Evolutionary conservation across 2,329 filamentous ascomycete genomes (phyloP), one percentile per base, ranked within the genome.

Genomic region (Fusarium gaditjirri): DNA sequence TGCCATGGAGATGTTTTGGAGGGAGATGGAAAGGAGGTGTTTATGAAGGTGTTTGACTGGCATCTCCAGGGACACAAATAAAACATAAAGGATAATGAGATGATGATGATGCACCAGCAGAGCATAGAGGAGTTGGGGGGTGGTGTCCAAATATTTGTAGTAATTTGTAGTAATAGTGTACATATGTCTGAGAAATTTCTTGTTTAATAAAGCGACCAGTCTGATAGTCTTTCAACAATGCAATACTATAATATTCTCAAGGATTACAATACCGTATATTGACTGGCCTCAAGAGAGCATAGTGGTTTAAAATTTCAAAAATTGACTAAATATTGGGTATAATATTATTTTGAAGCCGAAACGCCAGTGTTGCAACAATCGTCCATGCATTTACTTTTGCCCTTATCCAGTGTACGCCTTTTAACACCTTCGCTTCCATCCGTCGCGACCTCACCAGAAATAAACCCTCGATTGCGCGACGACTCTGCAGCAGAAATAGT

Each of bases 1-100:
- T 98, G 95, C 80, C 96, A 99, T 82, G 96, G 96, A 13, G 96
- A 99, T 83, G 91, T 93, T 21, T 90, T 98, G 73, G 92, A 96
- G 80, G 85, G 84, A 4, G 81, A 85, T 70, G 94, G 88, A 14
- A 97, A 97, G 86, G 87, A 87, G 16, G 85, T 93, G 21, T 97
- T 95, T 73, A 84, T 87, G 76, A 93, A 93, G 80, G 86, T 97
- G 17, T 94, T 97, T 82, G 88, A 88, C 76, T 98, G 95, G 94
- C 93, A 97, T 84, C 80, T 97, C 78, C 84, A 78, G n/a, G 80
- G 76, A 3, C 74, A 76, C 63, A 77, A 79, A 53, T 68, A 65
- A 39, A 39, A 54, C 42, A 27, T 3, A 14, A 25, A 36, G 11
- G 5, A 53, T 33, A 29, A 25, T 13, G 19, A 23, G 38, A 39